A percentile compares a stretch with the other conserved stretches of the same genome.
Conservation (phyloP, 106 monocot species). For the Acorus calamus region DNA sequence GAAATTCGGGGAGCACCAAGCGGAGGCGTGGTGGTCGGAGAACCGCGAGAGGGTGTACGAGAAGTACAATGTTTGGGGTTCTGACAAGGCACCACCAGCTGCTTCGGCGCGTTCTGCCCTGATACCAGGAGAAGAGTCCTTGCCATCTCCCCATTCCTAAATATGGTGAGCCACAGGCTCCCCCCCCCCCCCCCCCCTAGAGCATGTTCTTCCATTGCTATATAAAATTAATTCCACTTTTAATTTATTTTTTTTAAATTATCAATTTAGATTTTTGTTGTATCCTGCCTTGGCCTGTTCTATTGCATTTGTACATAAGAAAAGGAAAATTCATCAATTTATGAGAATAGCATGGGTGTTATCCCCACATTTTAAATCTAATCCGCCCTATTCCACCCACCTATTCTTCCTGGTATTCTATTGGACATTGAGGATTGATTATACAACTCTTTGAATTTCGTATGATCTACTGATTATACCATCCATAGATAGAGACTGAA, state of each 20-base stretch:
- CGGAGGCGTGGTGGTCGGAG: constrained; percentile 89
- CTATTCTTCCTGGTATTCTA: too few species aligned
- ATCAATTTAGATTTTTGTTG: neutral
- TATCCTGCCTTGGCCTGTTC: neutral
- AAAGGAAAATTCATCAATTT: neutral
- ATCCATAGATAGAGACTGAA: too few species aligned
- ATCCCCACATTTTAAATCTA: too few species aligned
- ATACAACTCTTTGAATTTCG: too few species aligned
- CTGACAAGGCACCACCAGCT: constrained; percentile 46
- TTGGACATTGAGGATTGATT: too few species aligned
- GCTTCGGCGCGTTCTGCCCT: constrained; percentile 16
- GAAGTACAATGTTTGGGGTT: constrained; percentile 65
- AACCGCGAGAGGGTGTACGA: constrained; percentile 75
- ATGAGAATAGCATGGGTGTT: too few species aligned
- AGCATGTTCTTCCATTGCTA: neutral
- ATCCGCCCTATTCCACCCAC: too few species aligned
- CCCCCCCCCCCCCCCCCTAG: neutral
- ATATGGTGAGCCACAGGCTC: neutral
- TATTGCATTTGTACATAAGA: constrained; percentile 9
- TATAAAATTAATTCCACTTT: neutral
- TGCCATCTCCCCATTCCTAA: neutral
- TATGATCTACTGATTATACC: too few species aligned
- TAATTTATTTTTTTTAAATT: neutral
- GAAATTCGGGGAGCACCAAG: constrained; percentile 89
- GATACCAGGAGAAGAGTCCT: constrained; percentile 7